A percentile compares a stretch with the other conserved stretches of the same genome.
Evolutionary conservation across 208 protist genomes (phyloP).

Genomic region (Acanthamoeba sp.): DNA sequence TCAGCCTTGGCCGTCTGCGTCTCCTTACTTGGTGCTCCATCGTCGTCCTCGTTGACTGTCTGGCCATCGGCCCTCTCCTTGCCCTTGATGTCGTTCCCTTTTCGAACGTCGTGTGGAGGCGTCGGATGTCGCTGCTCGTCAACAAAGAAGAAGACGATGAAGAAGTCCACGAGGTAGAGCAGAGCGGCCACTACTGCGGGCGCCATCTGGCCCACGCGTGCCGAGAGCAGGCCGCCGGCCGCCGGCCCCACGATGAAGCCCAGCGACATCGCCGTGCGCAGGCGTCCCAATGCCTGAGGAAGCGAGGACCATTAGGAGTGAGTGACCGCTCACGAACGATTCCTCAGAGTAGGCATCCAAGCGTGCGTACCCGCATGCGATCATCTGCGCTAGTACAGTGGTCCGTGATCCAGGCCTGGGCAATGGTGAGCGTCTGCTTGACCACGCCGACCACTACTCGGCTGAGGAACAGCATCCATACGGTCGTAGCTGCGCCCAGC

Average conservation of each 20-base stretch:
- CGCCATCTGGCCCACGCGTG: slow-evolving; percentile 41
- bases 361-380: background rate
- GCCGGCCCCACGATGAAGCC: slow-evolving; percentile 43
- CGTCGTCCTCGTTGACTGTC: background rate
- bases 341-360: background rate
- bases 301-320: background rate
- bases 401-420: slow-evolving; percentile 49
- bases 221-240: background rate
- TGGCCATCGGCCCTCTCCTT: background rate
- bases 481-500: slow-evolving; percentile 4
- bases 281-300: background rate
- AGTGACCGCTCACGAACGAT: background rate
- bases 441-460: slow-evolving; percentile 30
- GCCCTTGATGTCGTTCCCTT: too few species aligned
- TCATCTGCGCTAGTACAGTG: background rate
- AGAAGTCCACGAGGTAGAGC: background rate
- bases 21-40: background rate
- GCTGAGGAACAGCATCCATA: slow-evolving; percentile 50
- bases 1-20: background rate
- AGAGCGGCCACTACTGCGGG: background rate
- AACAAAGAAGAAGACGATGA: slow-evolving; percentile 43
- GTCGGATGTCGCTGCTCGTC: background rate
- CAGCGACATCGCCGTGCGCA: slow-evolving; percentile 20
- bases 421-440: slow-evolving; percentile 37
- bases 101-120: background rate